A percentile compares a stretch with the other conserved stretches of the same genome.
These are phyloP conservation scores for Candida corydali DNA, from an alignment of 805 yeast genomes.

Conservation along the genomic window DNA sequence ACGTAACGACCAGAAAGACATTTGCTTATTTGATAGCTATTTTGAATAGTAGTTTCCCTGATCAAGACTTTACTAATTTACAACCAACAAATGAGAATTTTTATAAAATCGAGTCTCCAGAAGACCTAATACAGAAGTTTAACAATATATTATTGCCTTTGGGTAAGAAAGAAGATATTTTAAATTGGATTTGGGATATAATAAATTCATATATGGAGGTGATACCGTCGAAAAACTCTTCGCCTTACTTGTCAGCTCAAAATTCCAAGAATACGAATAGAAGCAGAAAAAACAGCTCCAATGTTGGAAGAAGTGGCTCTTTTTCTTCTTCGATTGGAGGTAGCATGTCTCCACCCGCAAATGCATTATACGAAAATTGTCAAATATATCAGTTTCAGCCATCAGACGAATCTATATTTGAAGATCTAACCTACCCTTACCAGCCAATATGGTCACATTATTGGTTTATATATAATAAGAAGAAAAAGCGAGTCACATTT, in stretches of 20 bases:
- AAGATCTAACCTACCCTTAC: slow-evolving; percentile 49
- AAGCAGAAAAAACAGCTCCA: slow-evolving; percentile 27
- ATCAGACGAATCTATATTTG: slow-evolving; percentile 55
- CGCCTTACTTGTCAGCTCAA: slow-evolving; percentile 16
- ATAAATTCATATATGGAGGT: slow-evolving; percentile 79
- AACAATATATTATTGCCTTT: slow-evolving; percentile 66
- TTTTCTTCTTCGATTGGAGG: slow-evolving; percentile 9
- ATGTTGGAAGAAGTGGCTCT: slow-evolving; percentile 9
- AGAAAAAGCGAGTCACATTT: slow-evolving; percentile 87
- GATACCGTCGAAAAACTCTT: slow-evolving; percentile 27
- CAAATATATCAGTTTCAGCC: slow-evolving; percentile 61
- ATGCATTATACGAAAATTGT: slow-evolving; percentile 38
- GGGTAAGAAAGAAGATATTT: slow-evolving; percentile 37
- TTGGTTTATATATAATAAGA: slow-evolving; percentile 91
- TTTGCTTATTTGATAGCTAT: slow-evolving; percentile 90
- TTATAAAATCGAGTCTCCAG: slow-evolving; percentile 30
- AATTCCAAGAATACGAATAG: slow-evolving; percentile 12
- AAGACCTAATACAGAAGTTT: slow-evolving; percentile 58
- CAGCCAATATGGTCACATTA: slow-evolving; percentile 68
- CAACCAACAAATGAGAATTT: slow-evolving; percentile 70
- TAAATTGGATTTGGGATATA: slow-evolving; percentile 82
- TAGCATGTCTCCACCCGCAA: slow-evolving; percentile 14
- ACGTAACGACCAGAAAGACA: slow-evolving; percentile 79
- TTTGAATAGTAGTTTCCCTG: slow-evolving; percentile 89
- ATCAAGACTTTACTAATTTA: slow-evolving; percentile 85